A percentile compares a stretch with the other conserved stretches of the same genome.
These are phyloP conservation scores for Hermanozyma aechmeae DNA, from an alignment of 805 yeast species.

Conservation along the genomic window DNA sequence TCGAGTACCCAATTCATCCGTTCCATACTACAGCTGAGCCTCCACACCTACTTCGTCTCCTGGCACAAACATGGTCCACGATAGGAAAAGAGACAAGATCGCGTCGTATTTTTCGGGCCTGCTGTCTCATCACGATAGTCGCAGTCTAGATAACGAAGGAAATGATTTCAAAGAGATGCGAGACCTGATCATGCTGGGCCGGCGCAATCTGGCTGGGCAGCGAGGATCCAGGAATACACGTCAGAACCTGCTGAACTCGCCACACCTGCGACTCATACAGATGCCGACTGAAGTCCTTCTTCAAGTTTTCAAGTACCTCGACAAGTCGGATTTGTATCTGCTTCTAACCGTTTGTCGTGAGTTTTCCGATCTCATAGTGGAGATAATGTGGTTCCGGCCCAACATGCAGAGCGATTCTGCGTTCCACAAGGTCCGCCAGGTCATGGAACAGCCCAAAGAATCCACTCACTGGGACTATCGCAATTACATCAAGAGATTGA, in stretches of 20 bases:
- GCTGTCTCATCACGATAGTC: conserved; percentile 4
- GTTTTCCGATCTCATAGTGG: conserved; percentile 73
- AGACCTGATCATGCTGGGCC: conserved; percentile 20
- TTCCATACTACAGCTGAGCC: too few relatives aligned
- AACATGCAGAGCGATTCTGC: conserved; percentile 44
- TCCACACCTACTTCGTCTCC: too few relatives aligned
- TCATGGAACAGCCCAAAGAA: conserved; percentile 40
- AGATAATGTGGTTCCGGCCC: conserved; percentile 84
- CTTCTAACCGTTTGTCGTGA: conserved; percentile 67
- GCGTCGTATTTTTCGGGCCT: conserved; percentile 7
- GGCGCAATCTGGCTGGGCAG: conserved; percentile 14
- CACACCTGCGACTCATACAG: conserved; percentile 32
- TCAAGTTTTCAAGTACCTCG: conserved; percentile 56
- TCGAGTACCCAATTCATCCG: too few relatives aligned
- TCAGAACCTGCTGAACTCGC: conserved; percentile 5
- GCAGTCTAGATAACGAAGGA: conserved; percentile 21
- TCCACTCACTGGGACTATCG: conserved; percentile 59
- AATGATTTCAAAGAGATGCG: conserved; percentile 26
- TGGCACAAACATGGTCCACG: neutral
- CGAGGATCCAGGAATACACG: conserved; percentile 13
- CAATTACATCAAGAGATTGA: conserved; percentile 65
- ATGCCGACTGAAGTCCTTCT: conserved; percentile 56
- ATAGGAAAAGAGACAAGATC: conserved; percentile 7
- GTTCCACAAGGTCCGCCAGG: conserved; percentile 43
- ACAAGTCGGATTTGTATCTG: conserved; percentile 51